Evolutionary conservation across 2,329 filamentous ascomycete species (phyloP).

Genomic region (Pestalotiopsis sp.): DNA sequence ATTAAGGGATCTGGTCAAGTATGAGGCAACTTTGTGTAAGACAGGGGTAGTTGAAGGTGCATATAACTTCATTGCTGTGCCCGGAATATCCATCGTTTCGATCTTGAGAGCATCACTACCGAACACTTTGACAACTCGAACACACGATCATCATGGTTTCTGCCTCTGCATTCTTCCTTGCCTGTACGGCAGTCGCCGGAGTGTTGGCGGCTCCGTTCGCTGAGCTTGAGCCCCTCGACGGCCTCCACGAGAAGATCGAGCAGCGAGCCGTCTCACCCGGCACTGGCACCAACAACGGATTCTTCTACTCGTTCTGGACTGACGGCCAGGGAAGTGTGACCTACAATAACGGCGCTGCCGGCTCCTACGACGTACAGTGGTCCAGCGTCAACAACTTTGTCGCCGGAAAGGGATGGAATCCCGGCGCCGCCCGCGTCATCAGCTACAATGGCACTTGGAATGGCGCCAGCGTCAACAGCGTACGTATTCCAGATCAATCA

Average conservation of each 20-base stretch:
- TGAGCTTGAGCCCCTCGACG: slow-evolving; percentile 20
- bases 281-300: slow-evolving; percentile 48
- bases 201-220: slow-evolving; percentile 29
- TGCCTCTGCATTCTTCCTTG: slow-evolving; percentile 26
- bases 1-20: slow-evolving; percentile 14
- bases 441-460: slow-evolving; percentile 34
- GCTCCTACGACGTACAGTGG: slow-evolving; percentile 53
- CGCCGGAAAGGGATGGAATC: slow-evolving; percentile 52
- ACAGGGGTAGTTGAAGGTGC: not conserved
- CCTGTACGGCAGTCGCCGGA: slow-evolving; percentile 25
- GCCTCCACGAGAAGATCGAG: slow-evolving; percentile 7
- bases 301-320: slow-evolving; percentile 61
- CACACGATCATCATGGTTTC: slow-evolving; percentile 21
- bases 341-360: slow-evolving; percentile 56
- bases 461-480: slow-evolving; percentile 35
- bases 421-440: slow-evolving; percentile 27
- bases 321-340: slow-evolving; percentile 53
- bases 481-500: not conserved
- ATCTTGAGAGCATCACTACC: not conserved
- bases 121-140: not conserved
- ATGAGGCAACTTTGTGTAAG: slow-evolving; percentile 9
- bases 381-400: slow-evolving; percentile 48
- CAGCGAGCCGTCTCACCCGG: slow-evolving; percentile 21
- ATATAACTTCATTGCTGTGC: slow-evolving; percentile 10
- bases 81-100: not conserved